Conservation (phyloP, 2,329 filamentous ascomycete species). For the Aureobasidium leucospermi region DNA sequence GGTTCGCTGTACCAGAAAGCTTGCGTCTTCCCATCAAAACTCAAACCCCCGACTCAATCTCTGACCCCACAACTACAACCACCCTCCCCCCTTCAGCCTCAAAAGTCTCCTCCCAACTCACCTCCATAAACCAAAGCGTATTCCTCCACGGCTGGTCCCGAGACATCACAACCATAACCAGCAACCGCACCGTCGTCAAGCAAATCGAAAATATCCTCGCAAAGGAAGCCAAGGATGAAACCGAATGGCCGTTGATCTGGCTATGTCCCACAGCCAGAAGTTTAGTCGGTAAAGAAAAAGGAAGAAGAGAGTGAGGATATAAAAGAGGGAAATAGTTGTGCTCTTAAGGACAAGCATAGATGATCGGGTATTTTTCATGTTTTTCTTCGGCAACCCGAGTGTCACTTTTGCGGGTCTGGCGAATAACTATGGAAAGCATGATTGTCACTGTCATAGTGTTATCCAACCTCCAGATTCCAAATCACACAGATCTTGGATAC, state of each 20-base stretch:
- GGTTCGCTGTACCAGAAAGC: neutral
- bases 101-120: conserved; percentile 34
- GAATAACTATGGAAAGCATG: too few relatives aligned
- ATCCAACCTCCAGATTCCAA: too few relatives aligned
- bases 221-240: conserved; percentile 40
- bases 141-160: conserved; percentile 65
- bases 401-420: too few relatives aligned
- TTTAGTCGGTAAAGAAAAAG: conserved; percentile 59
- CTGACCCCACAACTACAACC: too few relatives aligned
- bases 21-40: conserved; percentile 52
- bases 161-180: conserved; percentile 59
- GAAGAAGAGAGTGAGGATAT: conserved; percentile 5
- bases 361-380: too few relatives aligned
- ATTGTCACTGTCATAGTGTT: too few relatives aligned
- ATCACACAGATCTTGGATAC: too few relatives aligned
- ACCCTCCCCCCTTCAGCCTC: too few relatives aligned
- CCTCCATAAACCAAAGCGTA: conserved; percentile 60
- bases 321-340: too few relatives aligned
- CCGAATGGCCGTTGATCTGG: conserved; percentile 55
- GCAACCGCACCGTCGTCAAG: conserved; percentile 60
- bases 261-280: conserved; percentile 58
- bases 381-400: too few relatives aligned
- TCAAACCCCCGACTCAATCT: neutral
- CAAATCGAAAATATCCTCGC: conserved; percentile 56
- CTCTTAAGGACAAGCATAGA: too few relatives aligned